These are phyloP conservation scores for Nitzschia sp. DNA, from an alignment of 108 stramenopile species.

Conservation along the genomic window DNA sequence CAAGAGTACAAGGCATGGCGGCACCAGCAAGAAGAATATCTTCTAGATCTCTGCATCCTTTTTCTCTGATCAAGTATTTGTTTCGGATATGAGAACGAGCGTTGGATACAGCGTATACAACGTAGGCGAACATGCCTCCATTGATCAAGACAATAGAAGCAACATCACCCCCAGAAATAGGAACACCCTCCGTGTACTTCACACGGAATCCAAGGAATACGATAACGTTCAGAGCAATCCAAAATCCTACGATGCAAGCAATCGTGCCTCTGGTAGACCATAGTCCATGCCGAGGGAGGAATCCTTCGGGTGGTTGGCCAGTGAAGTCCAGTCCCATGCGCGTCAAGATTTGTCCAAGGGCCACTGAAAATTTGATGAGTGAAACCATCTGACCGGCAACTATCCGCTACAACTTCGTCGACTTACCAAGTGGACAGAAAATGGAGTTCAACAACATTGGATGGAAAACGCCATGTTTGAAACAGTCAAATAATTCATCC, in stretches of 20 bases:
- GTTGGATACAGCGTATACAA: conserved; percentile 48
- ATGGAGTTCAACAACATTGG: conserved; percentile 57
- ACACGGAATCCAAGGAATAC: conserved; percentile 45
- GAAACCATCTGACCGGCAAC: background rate
- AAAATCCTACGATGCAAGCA: conserved; percentile 50
- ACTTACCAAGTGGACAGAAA: conserved; percentile 70
- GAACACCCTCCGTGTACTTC: conserved; percentile 34
- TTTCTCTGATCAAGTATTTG: conserved; percentile 64
- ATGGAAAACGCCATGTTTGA: conserved; percentile 57
- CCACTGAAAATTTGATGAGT: conserved; percentile 34
- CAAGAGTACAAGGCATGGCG: conserved; percentile 65
- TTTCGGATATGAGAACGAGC: conserved; percentile 59
- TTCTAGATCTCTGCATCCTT: conserved; percentile 33
- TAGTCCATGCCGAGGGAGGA: conserved; percentile 28
- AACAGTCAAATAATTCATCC: conserved; percentile 51
- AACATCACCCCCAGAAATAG: conserved; percentile 41
- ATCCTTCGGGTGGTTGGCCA: conserved; percentile 37
- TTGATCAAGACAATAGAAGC: conserved; percentile 49
- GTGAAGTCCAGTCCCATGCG: conserved; percentile 66
- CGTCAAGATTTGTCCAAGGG: conserved; percentile 74
- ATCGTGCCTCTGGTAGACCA: conserved; percentile 60
- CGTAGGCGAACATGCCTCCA: conserved; percentile 47
- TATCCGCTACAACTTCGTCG: background rate
- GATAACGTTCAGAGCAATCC: conserved; percentile 60
- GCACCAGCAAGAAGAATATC: conserved; percentile 59